Evolutionary conservation across 768 basidiomycete genomes (phyloP), one percentile per base, ranked within the genome.

Genomic region (Tulasnella sp.): DNA sequence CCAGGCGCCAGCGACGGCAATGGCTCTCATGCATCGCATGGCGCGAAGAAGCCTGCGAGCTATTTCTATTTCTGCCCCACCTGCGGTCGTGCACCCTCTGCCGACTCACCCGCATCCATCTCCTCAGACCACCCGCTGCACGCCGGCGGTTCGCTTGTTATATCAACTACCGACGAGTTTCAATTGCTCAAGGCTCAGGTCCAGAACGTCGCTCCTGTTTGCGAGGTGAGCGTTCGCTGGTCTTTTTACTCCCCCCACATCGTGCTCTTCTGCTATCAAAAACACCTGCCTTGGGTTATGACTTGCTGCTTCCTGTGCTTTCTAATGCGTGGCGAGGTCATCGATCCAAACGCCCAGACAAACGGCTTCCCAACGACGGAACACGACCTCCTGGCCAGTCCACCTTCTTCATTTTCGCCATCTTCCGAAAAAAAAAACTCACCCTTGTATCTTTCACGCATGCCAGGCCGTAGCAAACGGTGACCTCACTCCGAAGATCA

Each of bases 171-270:
- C 15, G 89, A 93, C 82, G 93, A 95, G 83, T 86, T 94, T 40
- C 88, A 87, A 79, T 83, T 93, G 42, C 87, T 95, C 76, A 93
- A 93, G 82, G 91, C 92, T 34, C 93, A 94, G 83, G 92, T 94
- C 0, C 91, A 93, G 84, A 86, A 93, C 79, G 91, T 93, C 67
- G 91, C 91, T 25, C 85, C 91, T 37, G 91, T 93, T 39, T 93
- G 92, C 82, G 91, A 91, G 80, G 83, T 83, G 49, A 12, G 9
- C 64, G 11, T n/a, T 67, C 22, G 34, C 25, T 36, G 34, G 25
- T 67, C 25, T n/a, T n/a, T 67, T 36, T n/a, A 8, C 25, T 42
- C 17, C 42, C 17, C 17, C 17, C 42, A 8, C 11, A 8, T 42
- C 17, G 8, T 42, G 42, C 17, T 42, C n/a, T n/a, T 42, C 42